A percentile compares a stretch with the other conserved stretches of the same genome.
phyloP scores from a whole-genome alignment of 345 rosid genomes.

The Theobroma cacao region DNA sequence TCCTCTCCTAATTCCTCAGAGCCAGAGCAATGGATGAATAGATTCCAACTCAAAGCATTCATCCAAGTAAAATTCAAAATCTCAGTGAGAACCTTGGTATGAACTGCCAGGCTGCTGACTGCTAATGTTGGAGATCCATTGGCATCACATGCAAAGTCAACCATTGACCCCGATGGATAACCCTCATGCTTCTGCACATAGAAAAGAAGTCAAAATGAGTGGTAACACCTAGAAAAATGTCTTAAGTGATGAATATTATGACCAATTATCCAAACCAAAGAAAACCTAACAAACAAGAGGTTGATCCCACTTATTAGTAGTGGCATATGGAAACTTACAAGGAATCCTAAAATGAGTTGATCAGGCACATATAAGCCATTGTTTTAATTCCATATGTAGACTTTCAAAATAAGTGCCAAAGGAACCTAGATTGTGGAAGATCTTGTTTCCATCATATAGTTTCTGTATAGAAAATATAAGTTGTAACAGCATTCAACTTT shows the following conservation, averaged over 20 bases:
- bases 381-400: not conserved
- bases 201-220: constrained; percentile 3
- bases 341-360: not conserved
- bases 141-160: constrained; percentile 85
- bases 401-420: not conserved
- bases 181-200: constrained; percentile 64
- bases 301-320: no score
- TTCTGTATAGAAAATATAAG: no score
- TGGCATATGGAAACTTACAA: not conserved
- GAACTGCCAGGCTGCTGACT: constrained; percentile 81
- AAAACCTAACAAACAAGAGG: not conserved
- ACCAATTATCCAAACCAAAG: not conserved
- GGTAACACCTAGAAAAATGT: not conserved
- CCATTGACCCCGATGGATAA: constrained; percentile 91
- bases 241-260: not conserved
- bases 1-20: not conserved
- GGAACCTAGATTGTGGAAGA: not conserved
- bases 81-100: constrained; percentile 58
- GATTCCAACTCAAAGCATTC: not conserved
- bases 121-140: constrained; percentile 87
- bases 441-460: not conserved
- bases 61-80: constrained; percentile 5
- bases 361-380: not conserved
- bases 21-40: not conserved
- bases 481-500: no score